phyloP scores from a whole-genome alignment of 768 basidiomycete species.

The Leccinum disarticulatum region DNA sequence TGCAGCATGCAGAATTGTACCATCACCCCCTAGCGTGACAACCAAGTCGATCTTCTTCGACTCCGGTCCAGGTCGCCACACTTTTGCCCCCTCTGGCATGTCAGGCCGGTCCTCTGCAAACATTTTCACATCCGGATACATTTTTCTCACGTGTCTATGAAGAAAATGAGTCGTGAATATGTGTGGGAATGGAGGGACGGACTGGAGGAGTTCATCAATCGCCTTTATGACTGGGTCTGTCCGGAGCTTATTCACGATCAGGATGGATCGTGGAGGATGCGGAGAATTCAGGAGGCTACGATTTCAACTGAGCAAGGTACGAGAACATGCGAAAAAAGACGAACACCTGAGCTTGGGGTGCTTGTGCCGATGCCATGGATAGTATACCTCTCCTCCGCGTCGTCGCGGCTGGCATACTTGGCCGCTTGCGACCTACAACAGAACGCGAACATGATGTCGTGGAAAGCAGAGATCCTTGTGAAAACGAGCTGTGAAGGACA shows the following conservation, averaged over 20 bases:
- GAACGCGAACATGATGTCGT: slow-evolving; percentile 5
- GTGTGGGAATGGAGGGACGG: slow-evolving; percentile 21
- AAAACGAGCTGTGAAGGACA: slow-evolving; percentile 24
- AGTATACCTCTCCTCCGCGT: slow-evolving; percentile 11
- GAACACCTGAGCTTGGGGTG: slow-evolving; percentile 18
- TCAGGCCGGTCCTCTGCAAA: slow-evolving; percentile 67
- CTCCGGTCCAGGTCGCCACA: slow-evolving; percentile 57
- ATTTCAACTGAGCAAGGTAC: slow-evolving; percentile 26
- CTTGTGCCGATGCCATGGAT: slow-evolving; percentile 14
- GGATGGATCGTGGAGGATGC: slow-evolving; percentile 58
- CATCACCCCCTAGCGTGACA: slow-evolving; percentile 91
- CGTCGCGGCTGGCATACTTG: background rate
- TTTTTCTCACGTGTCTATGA: slow-evolving; percentile 53
- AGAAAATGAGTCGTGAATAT: background rate
- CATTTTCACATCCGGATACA: slow-evolving; percentile 60
- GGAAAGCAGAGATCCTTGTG: slow-evolving; percentile 8
- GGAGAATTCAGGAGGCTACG: slow-evolving; percentile 24
- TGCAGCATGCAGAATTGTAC: slow-evolving; percentile 91
- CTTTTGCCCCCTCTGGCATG: slow-evolving; percentile 60
- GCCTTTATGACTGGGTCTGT: slow-evolving; percentile 76
- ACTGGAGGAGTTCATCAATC: slow-evolving; percentile 74
- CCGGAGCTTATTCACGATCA: slow-evolving; percentile 79
- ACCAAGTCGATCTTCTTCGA: slow-evolving; percentile 78
- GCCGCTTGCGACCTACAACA: background rate
- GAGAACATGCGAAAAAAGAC: slow-evolving; percentile 12